Evolutionary conservation across 306 rosid species (phyloP).

Genomic region (peach (Prunus persica)): DNA sequence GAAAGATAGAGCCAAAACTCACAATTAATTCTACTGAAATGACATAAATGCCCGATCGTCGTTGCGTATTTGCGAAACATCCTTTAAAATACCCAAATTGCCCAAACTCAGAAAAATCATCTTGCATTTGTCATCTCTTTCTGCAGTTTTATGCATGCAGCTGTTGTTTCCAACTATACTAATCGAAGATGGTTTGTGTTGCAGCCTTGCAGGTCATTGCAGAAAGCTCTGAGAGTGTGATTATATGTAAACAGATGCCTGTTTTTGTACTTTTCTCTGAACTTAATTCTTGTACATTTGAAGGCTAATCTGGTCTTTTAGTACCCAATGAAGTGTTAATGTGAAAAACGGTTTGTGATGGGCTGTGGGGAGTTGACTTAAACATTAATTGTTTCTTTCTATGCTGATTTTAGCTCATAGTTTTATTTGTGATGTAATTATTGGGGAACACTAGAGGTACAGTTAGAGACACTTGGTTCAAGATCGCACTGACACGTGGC

Average conservation of each 20-base stretch:
- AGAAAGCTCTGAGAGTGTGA: constrained; percentile 1
- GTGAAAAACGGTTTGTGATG: constrained; percentile 21
- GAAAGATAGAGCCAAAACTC: constrained; percentile 45
- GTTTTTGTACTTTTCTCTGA: constrained; percentile 5
- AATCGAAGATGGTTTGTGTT: not conserved
- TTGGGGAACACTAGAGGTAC: constrained; percentile 23
- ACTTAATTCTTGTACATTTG: not conserved
- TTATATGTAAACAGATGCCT: not conserved
- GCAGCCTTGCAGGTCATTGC: not conserved
- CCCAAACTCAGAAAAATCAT: not conserved
- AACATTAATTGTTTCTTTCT: constrained; percentile 13
- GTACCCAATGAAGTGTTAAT: constrained; percentile 36
- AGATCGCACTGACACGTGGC: constrained; percentile 25
- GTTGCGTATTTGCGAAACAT: constrained; percentile 16
- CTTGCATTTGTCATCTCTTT: constrained; percentile 1
- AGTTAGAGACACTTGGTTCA: constrained; percentile 16
- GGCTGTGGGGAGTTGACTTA: constrained; percentile 44
- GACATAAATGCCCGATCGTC: constrained; percentile 49
- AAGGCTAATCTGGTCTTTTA: constrained; percentile 38
- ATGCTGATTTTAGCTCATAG: constrained; percentile 24
- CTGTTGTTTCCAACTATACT: not conserved
- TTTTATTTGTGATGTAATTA: constrained; percentile 27
- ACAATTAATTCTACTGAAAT: constrained; percentile 32
- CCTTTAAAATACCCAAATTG: constrained; percentile 16
- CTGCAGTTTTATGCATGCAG: not conserved